Percentiles rank a stretch among this genome's conserved stretches.
phyloP scores from a whole-genome alignment of 768 basidiomycete genomes.

The Artomyces pyxidatus region DNA sequence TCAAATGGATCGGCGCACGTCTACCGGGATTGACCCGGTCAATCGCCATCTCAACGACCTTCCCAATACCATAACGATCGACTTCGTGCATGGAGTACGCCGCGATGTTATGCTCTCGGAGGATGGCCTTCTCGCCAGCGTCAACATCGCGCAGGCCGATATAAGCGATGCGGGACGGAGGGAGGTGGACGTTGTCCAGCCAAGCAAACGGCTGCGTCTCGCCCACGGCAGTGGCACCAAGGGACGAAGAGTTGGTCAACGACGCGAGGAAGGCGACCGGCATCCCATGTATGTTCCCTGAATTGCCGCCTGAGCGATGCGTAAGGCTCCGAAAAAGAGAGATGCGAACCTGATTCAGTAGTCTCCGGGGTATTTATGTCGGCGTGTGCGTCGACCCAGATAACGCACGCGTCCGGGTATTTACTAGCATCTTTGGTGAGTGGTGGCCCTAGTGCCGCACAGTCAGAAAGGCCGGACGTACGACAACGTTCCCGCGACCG shows the following conservation, averaged over 20 bases:
- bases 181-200: conserved; percentile 53
- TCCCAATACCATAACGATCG: conserved; percentile 81
- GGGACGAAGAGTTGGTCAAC: conserved; percentile 7
- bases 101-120: conserved; percentile 76
- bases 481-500: conserved; percentile 84
- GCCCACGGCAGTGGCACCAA: neutral
- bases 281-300: conserved; percentile 97
- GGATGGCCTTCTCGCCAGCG: conserved; percentile 76
- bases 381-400: conserved; percentile 97
- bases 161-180: conserved; percentile 79
- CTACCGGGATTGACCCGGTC: conserved; percentile 87
- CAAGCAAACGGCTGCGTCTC: conserved; percentile 33
- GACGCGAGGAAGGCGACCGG: conserved; percentile 88
- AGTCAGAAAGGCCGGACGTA: conserved; percentile 24
- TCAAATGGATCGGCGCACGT: conserved; percentile 83
- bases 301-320: no score
- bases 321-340: neutral
- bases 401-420: conserved; percentile 74
- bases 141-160: conserved; percentile 96
- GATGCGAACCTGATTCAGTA: conserved; percentile 56
- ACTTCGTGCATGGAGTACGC: conserved; percentile 60
- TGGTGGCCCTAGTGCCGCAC: conserved; percentile 5
- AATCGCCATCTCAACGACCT: conserved; percentile 93
- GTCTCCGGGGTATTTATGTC: conserved; percentile 90
- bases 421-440: conserved; percentile 31